Conservation (phyloP, 2,329 filamentous ascomycete species). For the Dryadomyces quercus-mongolicae region DNA sequence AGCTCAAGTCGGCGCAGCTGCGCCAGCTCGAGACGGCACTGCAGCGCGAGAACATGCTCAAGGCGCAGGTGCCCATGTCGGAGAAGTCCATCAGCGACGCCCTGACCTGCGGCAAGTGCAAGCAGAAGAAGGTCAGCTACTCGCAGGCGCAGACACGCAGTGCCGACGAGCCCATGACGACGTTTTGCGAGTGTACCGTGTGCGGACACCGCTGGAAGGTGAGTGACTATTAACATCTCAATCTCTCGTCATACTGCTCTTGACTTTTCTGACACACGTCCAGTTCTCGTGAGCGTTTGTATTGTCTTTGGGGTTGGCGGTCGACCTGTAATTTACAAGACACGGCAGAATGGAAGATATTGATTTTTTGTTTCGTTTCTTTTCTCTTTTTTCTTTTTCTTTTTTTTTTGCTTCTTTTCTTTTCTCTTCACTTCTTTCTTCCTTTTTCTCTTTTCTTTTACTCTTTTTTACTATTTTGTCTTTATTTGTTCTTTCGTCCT, state of each 20-base stretch:
- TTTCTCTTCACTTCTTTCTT: neutral
- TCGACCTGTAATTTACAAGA: neutral
- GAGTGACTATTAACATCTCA: no score
- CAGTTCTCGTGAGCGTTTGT: neutral
- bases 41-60: conserved; percentile 89
- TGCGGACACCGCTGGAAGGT: conserved; percentile 65
- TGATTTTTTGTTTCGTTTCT: neutral
- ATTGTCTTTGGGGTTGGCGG: neutral
- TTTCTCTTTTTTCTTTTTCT: neutral
- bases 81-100: conserved; percentile 84
- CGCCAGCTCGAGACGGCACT: conserved; percentile 64
- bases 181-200: conserved; percentile 59
- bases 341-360: no score
- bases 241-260: neutral
- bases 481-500: neutral
- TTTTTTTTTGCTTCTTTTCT: neutral
- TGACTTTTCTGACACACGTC: neutral
- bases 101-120: conserved; percentile 83
- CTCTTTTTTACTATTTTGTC: neutral
- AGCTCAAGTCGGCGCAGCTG: conserved; percentile 80
- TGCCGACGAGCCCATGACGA: conserved; percentile 88
- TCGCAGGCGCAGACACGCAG: conserved; percentile 89
- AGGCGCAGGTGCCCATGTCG: conserved; percentile 85
- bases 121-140: conserved; percentile 89
- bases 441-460: neutral